Evolutionary conservation across 106 monocot species (phyloP).

Genomic region (Acorus gramineus): DNA sequence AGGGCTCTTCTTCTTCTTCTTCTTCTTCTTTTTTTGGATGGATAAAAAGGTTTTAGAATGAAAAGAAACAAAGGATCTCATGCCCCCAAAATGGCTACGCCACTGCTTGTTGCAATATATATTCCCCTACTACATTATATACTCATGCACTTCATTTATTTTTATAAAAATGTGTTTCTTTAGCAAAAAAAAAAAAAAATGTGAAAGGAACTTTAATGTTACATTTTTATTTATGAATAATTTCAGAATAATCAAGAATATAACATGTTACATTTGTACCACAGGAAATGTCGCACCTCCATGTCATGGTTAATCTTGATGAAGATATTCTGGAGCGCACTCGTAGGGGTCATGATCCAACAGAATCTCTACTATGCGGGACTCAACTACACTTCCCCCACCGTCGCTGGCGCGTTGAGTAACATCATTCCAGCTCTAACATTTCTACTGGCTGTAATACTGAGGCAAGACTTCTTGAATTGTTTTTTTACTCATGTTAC

Average conservation of each 20-base stretch:
- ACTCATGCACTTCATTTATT: neutral
- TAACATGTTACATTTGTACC: neutral
- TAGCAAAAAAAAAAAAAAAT: neutral
- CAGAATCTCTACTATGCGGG: constrained; percentile 41
- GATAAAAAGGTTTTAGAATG: too few species aligned
- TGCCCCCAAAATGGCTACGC: too few species aligned
- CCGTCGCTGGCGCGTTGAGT: constrained; percentile 33
- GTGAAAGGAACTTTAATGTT: neutral
- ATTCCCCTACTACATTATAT: too few species aligned
- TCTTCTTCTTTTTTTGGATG: too few species aligned
- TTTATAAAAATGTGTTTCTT: neutral
- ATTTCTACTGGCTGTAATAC: constrained; percentile 26
- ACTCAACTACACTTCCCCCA: constrained; percentile 35
- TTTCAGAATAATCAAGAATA: too few species aligned
- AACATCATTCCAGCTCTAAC: constrained; percentile 42
- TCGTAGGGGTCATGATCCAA: constrained; percentile 33
- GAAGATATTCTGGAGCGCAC: constrained; percentile 40
- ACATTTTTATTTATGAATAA: too few species aligned
- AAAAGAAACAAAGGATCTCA: too few species aligned
- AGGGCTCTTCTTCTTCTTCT: too few species aligned
- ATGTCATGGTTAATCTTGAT: constrained; percentile 13
- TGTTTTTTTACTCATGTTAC: too few species aligned
- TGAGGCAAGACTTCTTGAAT: constrained; percentile 8
- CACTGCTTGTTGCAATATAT: too few species aligned
- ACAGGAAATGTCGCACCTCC: constrained; percentile 21